A percentile compares a stretch with the other conserved stretches of the same genome.
Evolutionary conservation across 192 early-diverging fungal species (phyloP).

Genomic region (Geranomyces variabilis): DNA sequence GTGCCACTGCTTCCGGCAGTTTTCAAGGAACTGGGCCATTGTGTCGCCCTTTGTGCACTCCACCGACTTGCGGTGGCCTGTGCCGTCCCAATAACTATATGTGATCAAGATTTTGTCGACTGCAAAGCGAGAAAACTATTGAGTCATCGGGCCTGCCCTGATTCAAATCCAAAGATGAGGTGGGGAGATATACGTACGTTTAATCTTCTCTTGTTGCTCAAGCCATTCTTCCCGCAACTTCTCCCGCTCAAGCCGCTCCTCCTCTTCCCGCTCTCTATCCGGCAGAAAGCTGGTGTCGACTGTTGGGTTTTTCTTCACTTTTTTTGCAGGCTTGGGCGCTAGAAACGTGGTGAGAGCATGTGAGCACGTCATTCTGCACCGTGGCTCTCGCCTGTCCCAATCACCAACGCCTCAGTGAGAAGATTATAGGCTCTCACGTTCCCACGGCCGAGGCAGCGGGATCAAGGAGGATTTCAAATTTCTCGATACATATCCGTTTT

Average conservation of each 20-base stretch:
- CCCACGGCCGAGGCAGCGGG: conserved; percentile 1
- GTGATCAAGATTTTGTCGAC: conserved; percentile 82
- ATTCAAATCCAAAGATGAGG: neutral
- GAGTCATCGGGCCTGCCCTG: neutral
- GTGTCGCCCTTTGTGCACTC: conserved; percentile 84
- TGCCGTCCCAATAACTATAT: conserved; percentile 96
- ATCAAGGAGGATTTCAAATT: neutral
- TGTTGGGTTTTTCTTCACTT: conserved; percentile 76
- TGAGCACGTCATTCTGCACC: too few species aligned
- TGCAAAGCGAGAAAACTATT: neutral
- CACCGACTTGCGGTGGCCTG: conserved; percentile 86
- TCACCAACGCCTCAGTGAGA: conserved; percentile 44
- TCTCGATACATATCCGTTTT: neutral
- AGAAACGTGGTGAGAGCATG: too few species aligned
- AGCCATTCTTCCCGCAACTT: conserved; percentile 82
- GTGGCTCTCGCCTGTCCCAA: too few species aligned
- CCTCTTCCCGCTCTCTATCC: conserved; percentile 83
- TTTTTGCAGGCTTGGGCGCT: conserved; percentile 32
- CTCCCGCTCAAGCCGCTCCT: conserved; percentile 73
- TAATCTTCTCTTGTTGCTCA: conserved; percentile 77
- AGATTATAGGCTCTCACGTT: conserved; percentile 36
- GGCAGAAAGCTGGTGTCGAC: conserved; percentile 94
- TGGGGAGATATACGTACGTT: conserved; percentile 50
- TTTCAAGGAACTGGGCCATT: conserved; percentile 83
- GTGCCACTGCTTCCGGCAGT: conserved; percentile 78